Evolutionary conservation across 2,329 filamentous ascomycete species (phyloP), one percentile per base, ranked within the genome.

Genomic region (Trichoderma atrobrunneum): DNA sequence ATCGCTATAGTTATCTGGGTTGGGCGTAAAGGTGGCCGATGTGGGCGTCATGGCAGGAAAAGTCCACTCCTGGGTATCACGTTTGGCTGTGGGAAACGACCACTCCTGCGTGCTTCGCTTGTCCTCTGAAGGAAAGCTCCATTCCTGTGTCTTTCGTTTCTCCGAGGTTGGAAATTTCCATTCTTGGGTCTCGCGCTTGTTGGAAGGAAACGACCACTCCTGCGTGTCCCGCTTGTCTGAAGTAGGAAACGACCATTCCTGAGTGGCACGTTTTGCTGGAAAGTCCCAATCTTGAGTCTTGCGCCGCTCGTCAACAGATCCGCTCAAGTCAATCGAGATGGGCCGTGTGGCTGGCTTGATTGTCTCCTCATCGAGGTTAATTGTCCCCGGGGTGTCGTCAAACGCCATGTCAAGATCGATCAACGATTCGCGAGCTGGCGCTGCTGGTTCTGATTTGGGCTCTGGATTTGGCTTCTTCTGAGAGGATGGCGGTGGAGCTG

Each of bases 321-420:
- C 65, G 60, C 57, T 63, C n/a, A 72, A 48, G 54, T 72, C 71
- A 28, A 68, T 70, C 18, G 71, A 72, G 34, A 72, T 60, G 57
- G 71, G 71, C 51, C 71, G 65, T 7, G 66, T 26, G 21, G 60
- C 71, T 26, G 71, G 71, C 60, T 70, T 69, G 36, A 72, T 69
- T 16, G 71, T 72, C 51, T 72, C 71, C 43, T 70, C 67, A 18
- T 70, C 71, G 14, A 72, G 67, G 51, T 18, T 65, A 36, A 54
- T 51, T n/a, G 34, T 14, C 32, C n/a, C 12, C n/a, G 18, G 18
- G 21, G 36, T 77, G 77, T 62, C 73, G 14, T 78, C 77, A 66
- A 85, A 79, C 71, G 83, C 83, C 7, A 80, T 80, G 61, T 84
- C 84, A 36, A 86, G 81, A 74, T 86, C 84, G 71, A 86, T 86